Evolutionary conservation across 2,329 filamentous ascomycete genomes (phyloP).

Genomic region (Neofusicoccum sp.): DNA sequence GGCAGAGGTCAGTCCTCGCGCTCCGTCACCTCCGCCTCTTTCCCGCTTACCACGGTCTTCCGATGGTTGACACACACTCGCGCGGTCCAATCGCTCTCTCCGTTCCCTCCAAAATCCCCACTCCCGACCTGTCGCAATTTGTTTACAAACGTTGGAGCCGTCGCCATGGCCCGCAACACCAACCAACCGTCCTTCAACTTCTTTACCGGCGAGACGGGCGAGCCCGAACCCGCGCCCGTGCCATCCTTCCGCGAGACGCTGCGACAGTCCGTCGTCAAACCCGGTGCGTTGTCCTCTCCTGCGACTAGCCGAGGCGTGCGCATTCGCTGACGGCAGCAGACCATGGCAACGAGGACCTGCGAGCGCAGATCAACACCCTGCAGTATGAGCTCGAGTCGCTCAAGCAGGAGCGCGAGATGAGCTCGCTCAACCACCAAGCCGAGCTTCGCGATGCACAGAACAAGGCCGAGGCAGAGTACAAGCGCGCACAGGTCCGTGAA

Average conservation of each 20-base stretch:
- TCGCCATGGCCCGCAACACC: slow-evolving; percentile 28
- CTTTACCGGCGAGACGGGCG: slow-evolving; percentile 47
- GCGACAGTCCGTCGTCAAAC: slow-evolving; percentile 41
- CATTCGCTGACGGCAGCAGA: slow-evolving; percentile 28
- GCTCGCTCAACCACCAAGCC: slow-evolving; percentile 73
- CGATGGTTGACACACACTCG: not conserved
- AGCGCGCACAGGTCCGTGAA: slow-evolving; percentile 55
- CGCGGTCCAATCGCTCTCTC: not conserved
- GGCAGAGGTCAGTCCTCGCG: not conserved
- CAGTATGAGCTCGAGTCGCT: slow-evolving; percentile 84
- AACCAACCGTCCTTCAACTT: slow-evolving; percentile 47
- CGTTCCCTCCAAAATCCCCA: not conserved
- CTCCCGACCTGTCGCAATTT: not conserved
- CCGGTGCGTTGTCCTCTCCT: slow-evolving; percentile 23
- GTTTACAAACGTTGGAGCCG: slow-evolving; percentile 8
- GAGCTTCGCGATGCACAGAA: slow-evolving; percentile 77
- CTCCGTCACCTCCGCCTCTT: not conserved
- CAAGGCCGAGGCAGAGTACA: slow-evolving; percentile 82
- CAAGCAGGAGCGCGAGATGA: slow-evolving; percentile 83
- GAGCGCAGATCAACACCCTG: slow-evolving; percentile 83
- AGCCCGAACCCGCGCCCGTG: slow-evolving; percentile 27
- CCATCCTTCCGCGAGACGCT: slow-evolving; percentile 45
- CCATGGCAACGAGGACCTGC: slow-evolving; percentile 69
- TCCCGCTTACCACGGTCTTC: not conserved
- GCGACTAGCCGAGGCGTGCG: not conserved